Conservation (phyloP, 2,329 filamentous ascomycete genomes). For the Rachicladosporium sp. region DNA sequence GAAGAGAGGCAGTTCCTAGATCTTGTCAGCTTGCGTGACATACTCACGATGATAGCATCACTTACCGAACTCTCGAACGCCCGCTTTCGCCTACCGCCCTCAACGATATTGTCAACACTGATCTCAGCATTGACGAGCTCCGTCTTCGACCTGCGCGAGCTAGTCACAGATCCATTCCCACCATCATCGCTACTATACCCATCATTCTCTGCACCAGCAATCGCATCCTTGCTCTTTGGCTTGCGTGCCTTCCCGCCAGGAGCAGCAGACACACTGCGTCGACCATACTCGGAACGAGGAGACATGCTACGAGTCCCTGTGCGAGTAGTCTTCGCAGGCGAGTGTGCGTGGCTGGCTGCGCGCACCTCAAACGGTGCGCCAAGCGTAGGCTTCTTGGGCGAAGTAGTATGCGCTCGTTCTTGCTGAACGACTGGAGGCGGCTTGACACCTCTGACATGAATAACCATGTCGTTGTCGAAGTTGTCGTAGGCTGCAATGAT, state of each 20-base stretch:
- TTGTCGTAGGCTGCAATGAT: conserved; percentile 96
- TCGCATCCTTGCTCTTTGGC: conserved; percentile 38
- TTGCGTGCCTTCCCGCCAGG: conserved; percentile 48
- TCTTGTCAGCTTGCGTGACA: conserved; percentile 12
- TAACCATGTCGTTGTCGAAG: conserved; percentile 80
- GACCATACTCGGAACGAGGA: conserved; percentile 53
- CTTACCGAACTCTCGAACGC: conserved; percentile 94
- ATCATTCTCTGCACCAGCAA: conserved; percentile 28
- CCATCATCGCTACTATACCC: conserved; percentile 83
- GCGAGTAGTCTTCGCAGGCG: conserved; percentile 58
- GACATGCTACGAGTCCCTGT: conserved; percentile 71
- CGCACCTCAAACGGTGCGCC: conserved; percentile 54
- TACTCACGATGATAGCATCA: too few species aligned
- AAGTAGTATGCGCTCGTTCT: conserved; percentile 20
- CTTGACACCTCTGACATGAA: conserved; percentile 58
- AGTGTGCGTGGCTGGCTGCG: conserved; percentile 47
- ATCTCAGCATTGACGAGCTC: conserved; percentile 94
- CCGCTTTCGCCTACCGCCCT: conserved; percentile 87
- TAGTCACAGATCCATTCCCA: conserved; percentile 58
- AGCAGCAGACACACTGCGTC: conserved; percentile 67
- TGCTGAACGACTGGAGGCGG: conserved; percentile 11
- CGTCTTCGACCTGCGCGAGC: conserved; percentile 61
- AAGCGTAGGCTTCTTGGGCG: conserved; percentile 44
- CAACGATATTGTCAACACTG: conserved; percentile 94
- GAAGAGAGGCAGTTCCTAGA: conserved; percentile 86